Conservation (phyloP, 192 early-diverging fungal genomes). For the Funneliformis geosporum region DNA sequence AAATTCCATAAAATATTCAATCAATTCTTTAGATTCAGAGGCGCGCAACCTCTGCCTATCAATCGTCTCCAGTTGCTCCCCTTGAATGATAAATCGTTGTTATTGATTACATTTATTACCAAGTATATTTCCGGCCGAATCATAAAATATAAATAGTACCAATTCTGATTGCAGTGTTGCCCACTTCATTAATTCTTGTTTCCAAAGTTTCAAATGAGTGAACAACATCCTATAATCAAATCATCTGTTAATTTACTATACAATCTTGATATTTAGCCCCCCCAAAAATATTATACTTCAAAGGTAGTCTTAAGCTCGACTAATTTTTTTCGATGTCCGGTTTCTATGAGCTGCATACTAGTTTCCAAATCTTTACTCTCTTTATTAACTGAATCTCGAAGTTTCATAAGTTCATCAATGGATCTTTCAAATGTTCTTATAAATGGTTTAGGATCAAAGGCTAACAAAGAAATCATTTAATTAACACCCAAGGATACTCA, state of each 20-base stretch:
- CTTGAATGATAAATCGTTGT: constrained; percentile 37
- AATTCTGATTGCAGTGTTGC: constrained; percentile 95
- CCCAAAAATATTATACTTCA: constrained; percentile 55
- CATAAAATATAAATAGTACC: constrained; percentile 45
- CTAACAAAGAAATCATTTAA: constrained; percentile 25
- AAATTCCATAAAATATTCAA: constrained; percentile 93
- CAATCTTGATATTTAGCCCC: neutral
- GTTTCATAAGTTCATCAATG: constrained; percentile 76
- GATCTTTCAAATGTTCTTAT: constrained; percentile 88
- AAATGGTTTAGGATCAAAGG: constrained; percentile 90
- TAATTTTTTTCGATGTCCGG: constrained; percentile 73
- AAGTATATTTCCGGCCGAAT: too few relatives aligned
- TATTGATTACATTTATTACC: too few relatives aligned
- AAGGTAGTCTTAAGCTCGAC: constrained; percentile 78
- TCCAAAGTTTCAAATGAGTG: constrained; percentile 87
- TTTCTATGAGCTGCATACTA: constrained; percentile 71
- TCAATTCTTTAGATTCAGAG: constrained; percentile 84
- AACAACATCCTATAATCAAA: constrained; percentile 72
- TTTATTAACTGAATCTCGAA: constrained; percentile 74
- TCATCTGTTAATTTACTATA: constrained; percentile 10
- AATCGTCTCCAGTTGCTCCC: constrained; percentile 96
- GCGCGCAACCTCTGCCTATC: constrained; percentile 90
- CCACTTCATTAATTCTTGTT: constrained; percentile 84
- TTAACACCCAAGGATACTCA: neutral
- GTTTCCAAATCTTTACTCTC: constrained; percentile 87